These are phyloP conservation scores for Peziza echinospora DNA, from an alignment of 495 filamentous ascomycete species.

Conservation along the genomic window DNA sequence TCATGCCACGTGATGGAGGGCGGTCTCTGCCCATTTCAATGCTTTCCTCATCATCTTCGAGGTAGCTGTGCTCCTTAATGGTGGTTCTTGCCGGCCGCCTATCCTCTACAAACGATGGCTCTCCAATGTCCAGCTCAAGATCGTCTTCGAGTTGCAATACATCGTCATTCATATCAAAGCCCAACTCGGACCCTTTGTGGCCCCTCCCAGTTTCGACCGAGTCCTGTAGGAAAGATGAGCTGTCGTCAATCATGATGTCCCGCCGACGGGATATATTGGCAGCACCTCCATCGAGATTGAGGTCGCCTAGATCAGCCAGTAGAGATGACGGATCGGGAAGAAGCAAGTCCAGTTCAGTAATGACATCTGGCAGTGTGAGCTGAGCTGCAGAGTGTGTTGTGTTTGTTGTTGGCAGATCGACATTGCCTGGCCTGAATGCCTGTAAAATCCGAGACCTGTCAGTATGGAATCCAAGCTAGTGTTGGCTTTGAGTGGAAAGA, in stretches of 20 bases:
- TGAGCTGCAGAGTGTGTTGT: slow-evolving; percentile 37
- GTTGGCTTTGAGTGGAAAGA: too few relatives aligned
- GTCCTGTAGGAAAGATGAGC: slow-evolving; percentile 49
- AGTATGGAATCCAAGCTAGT: slow-evolving; percentile 13
- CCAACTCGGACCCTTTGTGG: slow-evolving; percentile 28
- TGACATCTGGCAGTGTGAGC: slow-evolving; percentile 66
- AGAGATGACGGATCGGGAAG: slow-evolving; percentile 56
- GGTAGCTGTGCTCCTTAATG: slow-evolving; percentile 28
- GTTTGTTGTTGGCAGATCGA: slow-evolving; percentile 48
- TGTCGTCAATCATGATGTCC: slow-evolving; percentile 42
- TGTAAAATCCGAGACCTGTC: slow-evolving; percentile 22
- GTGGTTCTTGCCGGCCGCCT: slow-evolving; percentile 11
- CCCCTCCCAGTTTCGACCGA: slow-evolving; percentile 26
- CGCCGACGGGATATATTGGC: slow-evolving; percentile 36
- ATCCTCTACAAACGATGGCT: slow-evolving; percentile 24
- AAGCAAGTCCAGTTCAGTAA: slow-evolving; percentile 76
- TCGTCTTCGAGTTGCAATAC: slow-evolving; percentile 37
- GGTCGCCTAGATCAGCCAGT: slow-evolving; percentile 39
- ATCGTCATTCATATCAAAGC: slow-evolving; percentile 31
- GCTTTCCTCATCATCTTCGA: slow-evolving; percentile 31
- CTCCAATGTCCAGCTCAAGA: slow-evolving; percentile 34
- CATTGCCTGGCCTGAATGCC: slow-evolving; percentile 62
- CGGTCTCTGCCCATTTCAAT: slow-evolving; percentile 75
- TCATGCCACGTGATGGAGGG: slow-evolving; percentile 37
- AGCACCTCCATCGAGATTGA: slow-evolving; percentile 29